Evolutionary conservation across 2,329 filamentous ascomycete genomes (phyloP).

Genomic region (Penicillium sp.): DNA sequence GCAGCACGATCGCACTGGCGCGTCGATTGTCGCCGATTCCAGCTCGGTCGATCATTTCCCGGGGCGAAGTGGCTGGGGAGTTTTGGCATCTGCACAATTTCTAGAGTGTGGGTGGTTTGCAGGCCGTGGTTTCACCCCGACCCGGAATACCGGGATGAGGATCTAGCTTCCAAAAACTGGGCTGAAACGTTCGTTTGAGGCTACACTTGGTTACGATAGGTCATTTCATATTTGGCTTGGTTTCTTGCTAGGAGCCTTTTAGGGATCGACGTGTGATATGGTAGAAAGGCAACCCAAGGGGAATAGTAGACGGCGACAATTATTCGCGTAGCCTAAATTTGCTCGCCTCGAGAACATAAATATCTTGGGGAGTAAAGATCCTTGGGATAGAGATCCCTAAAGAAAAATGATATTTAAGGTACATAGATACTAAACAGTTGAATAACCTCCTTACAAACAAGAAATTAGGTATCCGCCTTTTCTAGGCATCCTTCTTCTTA

Average conservation of each 20-base stretch:
- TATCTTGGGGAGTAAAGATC: neutral
- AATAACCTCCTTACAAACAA: no score
- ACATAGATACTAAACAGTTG: no score
- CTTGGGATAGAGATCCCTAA: neutral
- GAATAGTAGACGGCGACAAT: neutral
- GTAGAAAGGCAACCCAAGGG: neutral
- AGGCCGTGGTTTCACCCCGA: neutral
- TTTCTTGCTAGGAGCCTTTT: neutral
- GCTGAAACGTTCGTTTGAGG: conserved; percentile 7
- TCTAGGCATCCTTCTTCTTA: no score
- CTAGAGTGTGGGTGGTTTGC: neutral
- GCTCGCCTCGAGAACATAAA: neutral
- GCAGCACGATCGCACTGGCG: neutral
- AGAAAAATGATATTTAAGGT: neutral
- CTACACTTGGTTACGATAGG: conserved; percentile 1
- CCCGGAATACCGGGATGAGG: conserved; percentile 1
- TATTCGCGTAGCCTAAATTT: neutral
- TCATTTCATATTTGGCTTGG: neutral
- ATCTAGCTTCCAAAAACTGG: neutral
- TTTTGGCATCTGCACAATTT: neutral
- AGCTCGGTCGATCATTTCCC: neutral
- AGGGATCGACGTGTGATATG: neutral
- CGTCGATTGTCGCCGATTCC: neutral
- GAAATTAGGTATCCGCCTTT: no score
- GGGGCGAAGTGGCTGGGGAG: neutral